Evolutionary conservation across 805 yeast genomes (phyloP), one percentile per base, ranked within the genome.

Genomic region (Cyberlindnera saturnus): DNA sequence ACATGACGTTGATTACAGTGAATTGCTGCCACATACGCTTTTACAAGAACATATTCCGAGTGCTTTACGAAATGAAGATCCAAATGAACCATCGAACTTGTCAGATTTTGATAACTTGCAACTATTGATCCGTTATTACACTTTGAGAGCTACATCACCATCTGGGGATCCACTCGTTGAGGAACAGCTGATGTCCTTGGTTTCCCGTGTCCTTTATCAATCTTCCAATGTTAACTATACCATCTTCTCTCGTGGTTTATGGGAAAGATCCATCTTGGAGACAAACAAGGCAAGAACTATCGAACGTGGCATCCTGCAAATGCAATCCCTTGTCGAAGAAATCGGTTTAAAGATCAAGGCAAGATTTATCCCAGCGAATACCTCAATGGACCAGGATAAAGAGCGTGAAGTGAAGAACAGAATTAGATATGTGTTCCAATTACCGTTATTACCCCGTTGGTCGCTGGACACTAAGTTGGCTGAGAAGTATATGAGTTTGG

Each of bases 261-360:
- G 97, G 96, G 86, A 83, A 56, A 77, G 98, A 60, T 87, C 96
- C 7, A 55, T 86, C 17, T 67, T 90, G 32, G 99, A 93, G 61
- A 77, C 96, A 0, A 72, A 74, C 39, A 81, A 80, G 51, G 79
- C 95, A 1, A 81, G 85, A 59, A 91, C 97, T 1, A 82, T 91
- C 19, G 98, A 93, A 65, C 75, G 99, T 60, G 98, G 98, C 40
- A 81, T 90, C 5, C 69, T 93, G 40, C 99, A 93, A 64, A 81
- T 93, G 82, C 91, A 90, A 42, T 82, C 95, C 3, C 68, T 93
- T 35, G 93, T 90, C 23, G 96, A 89, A 57, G 96, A 90, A 60
- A 69, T 88, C 20, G 95, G 91, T 3, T 73, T 81, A 44, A 75
- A 80, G 44, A 77, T 83, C 40, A 69, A 72, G 42, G 66, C 82